Evolutionary conservation across 345 rosid genomes (phyloP), one percentile per base, ranked within the genome.

Genomic region (Populus nigra): DNA sequence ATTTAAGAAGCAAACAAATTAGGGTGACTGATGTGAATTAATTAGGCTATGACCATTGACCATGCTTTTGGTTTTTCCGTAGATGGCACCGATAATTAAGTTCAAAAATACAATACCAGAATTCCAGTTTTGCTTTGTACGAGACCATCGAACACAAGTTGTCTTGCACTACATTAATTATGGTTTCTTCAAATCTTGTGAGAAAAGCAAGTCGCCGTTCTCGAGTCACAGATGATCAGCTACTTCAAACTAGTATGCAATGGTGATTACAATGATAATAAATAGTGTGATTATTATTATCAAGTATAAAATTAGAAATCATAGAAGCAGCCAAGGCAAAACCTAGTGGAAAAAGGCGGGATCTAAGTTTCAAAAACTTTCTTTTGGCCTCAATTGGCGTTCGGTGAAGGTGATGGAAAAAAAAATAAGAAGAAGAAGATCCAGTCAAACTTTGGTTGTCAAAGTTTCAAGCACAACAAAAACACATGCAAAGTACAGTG

Each of bases 381-480:
- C 10, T 18, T 5, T 53, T 74, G 77, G 85, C 83, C 85, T 79
- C 65, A 70, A 45, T 79, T 84, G 87, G 83, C 87, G 85, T 73
- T 79, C 81, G 70, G 75, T 50, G 43, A 73, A 71, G 76, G 77
- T 23, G 57, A 36, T 29, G 17, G 17, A 20, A 18, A 18, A 20
- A 15, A 53, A 2, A 9, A 55, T 1, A 18, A 57, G 61, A 61
- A 4, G 3, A 31, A n/a, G 4, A n/a, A 47, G 27, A 70, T 65
- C 47, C 84, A 86, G 89, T 86, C 89, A 84, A 86, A 84, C 77
- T 16, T 33, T 47, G 63, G 66, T 59, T n/a, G 81, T 78, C 83
- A 82, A 78, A 77, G 71, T 72, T 83, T 66, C 39, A 84, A 75
- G 50, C 41, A 25, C 45, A 68, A 61, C 62, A 65, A 41, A 47